Conservation (phyloP, 2,329 filamentous ascomycete genomes). For the Aspergillus jensenii region DNA sequence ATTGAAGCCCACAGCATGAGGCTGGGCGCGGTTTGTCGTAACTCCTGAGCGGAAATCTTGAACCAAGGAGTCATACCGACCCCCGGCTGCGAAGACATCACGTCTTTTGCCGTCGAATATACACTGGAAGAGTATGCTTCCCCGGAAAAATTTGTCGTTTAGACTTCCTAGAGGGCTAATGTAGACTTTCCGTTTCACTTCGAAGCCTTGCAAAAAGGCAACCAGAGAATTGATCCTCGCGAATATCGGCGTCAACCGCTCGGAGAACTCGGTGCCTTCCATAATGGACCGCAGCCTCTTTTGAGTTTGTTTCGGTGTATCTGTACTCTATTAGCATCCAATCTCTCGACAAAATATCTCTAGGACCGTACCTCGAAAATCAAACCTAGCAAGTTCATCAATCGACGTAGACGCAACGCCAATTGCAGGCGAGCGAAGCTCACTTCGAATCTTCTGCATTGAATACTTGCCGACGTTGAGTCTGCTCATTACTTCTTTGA, state of each 20-base stretch:
- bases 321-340: constrained; percentile 56
- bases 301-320: constrained; percentile 70
- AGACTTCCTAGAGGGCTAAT: constrained; percentile 82
- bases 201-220: constrained; percentile 72
- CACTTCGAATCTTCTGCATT: constrained; percentile 79
- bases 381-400: constrained; percentile 85
- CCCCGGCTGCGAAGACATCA: constrained; percentile 89
- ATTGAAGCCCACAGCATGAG: constrained; percentile 89
- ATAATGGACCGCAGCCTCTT: constrained; percentile 60
- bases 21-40: constrained; percentile 60
- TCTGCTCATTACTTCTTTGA: constrained; percentile 82
- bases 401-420: constrained; percentile 86
- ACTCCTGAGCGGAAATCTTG: constrained; percentile 75
- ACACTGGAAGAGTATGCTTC: constrained; percentile 86
- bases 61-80: constrained; percentile 87
- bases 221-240: constrained; percentile 78
- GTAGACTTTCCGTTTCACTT: constrained; percentile 75
- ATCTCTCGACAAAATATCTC: constrained; percentile 48
- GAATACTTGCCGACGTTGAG: constrained; percentile 78
- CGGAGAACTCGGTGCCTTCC: constrained; percentile 53
- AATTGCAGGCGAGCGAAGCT: constrained; percentile 76
- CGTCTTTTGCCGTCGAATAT: constrained; percentile 77
- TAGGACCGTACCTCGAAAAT: constrained; percentile 69
- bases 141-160: constrained; percentile 86
- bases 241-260: constrained; percentile 58